Conservation (phyloP, 305 asterid genomes). For the Fraxinus sp. region DNA sequence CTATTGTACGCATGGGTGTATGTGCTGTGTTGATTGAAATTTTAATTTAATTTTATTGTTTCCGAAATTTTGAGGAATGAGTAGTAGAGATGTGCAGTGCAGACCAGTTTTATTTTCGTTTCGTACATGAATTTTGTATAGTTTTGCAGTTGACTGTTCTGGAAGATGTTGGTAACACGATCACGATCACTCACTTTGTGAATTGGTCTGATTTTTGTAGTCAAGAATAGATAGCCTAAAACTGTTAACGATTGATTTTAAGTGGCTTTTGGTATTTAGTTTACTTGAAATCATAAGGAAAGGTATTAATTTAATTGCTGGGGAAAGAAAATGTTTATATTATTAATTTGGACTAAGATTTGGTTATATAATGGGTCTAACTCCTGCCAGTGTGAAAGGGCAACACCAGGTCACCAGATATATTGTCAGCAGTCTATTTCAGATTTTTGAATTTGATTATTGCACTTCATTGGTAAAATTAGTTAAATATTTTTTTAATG, state of each 20-base stretch:
- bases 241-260: neutral
- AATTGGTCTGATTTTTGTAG: neutral
- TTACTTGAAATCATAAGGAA: neutral
- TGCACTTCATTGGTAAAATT: slow-evolving; percentile 9
- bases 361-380: neutral
- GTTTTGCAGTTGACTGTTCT: neutral
- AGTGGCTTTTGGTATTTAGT: neutral
- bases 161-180: neutral
- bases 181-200: neutral
- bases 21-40: neutral
- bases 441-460: neutral
- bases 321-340: neutral
- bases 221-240: neutral
- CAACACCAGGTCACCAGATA: slow-evolving; percentile 6
- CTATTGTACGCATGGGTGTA: neutral
- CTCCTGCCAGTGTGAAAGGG: slow-evolving; percentile 27
- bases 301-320: neutral
- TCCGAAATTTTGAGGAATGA: neutral
- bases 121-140: neutral
- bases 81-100: neutral
- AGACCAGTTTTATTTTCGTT: neutral
- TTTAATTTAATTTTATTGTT: neutral
- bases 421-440: slow-evolving; percentile 2
- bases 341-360: neutral
- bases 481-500: neutral